These are phyloP conservation scores for Metschnikowia hibisci DNA, from an alignment of 805 yeast genomes.

Conservation along the genomic window DNA sequence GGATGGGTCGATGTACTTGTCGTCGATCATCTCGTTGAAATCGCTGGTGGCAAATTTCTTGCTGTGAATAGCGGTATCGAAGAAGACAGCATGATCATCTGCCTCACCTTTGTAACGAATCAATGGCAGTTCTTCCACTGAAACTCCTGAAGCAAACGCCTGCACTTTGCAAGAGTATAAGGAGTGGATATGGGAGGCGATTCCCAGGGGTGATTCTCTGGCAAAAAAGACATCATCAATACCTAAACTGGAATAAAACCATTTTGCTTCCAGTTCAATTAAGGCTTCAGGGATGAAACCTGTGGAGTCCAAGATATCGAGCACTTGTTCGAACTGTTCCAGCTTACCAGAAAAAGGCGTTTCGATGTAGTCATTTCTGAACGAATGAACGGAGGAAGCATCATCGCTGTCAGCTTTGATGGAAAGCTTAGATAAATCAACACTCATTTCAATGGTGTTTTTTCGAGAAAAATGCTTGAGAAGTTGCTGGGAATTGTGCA, in stretches of 20 bases:
- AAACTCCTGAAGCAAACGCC: slow-evolving; percentile 59
- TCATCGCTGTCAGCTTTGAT: slow-evolving; percentile 23
- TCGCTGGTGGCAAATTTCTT: slow-evolving; percentile 20
- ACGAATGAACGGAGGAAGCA: slow-evolving; percentile 27
- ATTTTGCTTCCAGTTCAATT: slow-evolving; percentile 79
- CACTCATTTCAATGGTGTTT: slow-evolving; percentile 11
- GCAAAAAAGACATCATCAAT: slow-evolving; percentile 92
- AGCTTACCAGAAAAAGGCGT: slow-evolving; percentile 77
- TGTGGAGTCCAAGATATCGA: slow-evolving; percentile 72
- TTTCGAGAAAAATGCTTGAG: not conserved
- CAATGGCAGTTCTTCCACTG: slow-evolving; percentile 49
- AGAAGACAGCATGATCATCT: slow-evolving; percentile 85
- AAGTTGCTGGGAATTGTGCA: not conserved
- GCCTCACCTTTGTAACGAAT: slow-evolving; percentile 78
- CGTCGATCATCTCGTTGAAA: slow-evolving; percentile 78
- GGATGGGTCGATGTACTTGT: slow-evolving; percentile 64
- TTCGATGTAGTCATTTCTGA: slow-evolving; percentile 63
- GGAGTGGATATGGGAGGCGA: slow-evolving; percentile 81
- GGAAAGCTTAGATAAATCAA: slow-evolving; percentile 16
- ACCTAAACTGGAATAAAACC: slow-evolving; percentile 86
- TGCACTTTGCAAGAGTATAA: slow-evolving; percentile 90
- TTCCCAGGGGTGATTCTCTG: slow-evolving; percentile 72
- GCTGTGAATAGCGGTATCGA: slow-evolving; percentile 66
- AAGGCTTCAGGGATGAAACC: slow-evolving; percentile 88
- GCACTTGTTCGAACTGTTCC: slow-evolving; percentile 73